Evolutionary conservation across 495 filamentous ascomycete genomes (phyloP).

Genomic region (Penicillium riverlandense): DNA sequence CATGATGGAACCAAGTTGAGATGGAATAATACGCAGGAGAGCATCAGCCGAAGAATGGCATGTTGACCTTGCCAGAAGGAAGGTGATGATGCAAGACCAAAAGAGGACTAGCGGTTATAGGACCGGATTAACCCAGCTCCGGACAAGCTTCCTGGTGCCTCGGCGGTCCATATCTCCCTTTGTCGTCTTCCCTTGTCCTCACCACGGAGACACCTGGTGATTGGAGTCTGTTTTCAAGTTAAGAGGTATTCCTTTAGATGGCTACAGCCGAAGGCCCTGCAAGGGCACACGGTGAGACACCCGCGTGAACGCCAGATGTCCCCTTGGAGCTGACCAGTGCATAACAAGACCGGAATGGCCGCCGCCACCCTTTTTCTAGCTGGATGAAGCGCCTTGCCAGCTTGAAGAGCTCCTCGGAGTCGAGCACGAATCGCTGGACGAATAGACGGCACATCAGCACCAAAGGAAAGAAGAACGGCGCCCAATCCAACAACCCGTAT

Average conservation of each 20-base stretch:
- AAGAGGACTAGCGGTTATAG: neutral
- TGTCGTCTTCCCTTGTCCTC: too few species aligned
- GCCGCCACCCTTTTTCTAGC: conserved; percentile 79
- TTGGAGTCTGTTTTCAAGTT: too few species aligned
- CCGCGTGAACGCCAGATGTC: neutral
- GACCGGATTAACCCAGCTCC: neutral
- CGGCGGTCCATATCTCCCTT: neutral
- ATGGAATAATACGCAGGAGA: too few species aligned
- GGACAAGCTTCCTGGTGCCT: neutral
- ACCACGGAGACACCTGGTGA: too few species aligned
- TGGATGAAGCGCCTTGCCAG: conserved; percentile 93
- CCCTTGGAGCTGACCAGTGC: conserved; percentile 11
- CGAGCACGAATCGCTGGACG: conserved; percentile 37
- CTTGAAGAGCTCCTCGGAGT: conserved; percentile 59
- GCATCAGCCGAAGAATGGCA: neutral
- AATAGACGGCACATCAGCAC: conserved; percentile 40
- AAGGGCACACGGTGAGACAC: conserved; percentile 54
- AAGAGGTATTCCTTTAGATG: conserved; percentile 30
- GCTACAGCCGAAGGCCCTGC: conserved; percentile 61
- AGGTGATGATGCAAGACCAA: neutral
- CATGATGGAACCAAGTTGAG: too few species aligned
- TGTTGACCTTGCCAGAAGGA: neutral
- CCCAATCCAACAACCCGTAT: conserved; percentile 78
- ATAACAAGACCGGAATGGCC: conserved; percentile 53
- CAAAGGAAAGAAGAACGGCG: conserved; percentile 52